Evolutionary conservation across 225 moss, liverwort and hornwort species (phyloP).

Genomic region (Neckera pumila): DNA sequence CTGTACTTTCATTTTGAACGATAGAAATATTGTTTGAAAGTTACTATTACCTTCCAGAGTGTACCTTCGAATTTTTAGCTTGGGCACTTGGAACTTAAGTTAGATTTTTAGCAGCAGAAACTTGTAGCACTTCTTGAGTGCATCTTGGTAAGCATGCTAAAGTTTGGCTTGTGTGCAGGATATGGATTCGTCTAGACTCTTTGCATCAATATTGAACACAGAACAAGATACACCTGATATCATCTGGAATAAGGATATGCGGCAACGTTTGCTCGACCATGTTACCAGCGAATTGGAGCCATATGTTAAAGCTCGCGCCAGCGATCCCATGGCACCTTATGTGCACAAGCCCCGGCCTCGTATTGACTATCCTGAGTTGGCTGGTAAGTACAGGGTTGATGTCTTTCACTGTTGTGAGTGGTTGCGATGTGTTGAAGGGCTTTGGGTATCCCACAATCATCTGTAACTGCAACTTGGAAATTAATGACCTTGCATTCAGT

Average conservation of each 20-base stretch:
- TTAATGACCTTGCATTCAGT: neutral
- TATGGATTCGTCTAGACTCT: constrained; percentile 39
- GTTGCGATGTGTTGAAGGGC: neutral
- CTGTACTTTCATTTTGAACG: neutral
- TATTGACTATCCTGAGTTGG: constrained; percentile 74
- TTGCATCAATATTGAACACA: constrained; percentile 40
- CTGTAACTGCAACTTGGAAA: neutral
- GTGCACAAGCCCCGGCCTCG: constrained; percentile 67
- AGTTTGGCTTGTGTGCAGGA: constrained; percentile 29
- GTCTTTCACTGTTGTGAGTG: neutral
- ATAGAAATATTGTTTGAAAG: neutral
- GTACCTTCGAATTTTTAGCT: neutral
- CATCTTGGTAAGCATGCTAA: neutral
- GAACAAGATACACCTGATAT: constrained; percentile 88
- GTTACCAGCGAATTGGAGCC: constrained; percentile 73
- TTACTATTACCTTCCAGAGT: neutral
- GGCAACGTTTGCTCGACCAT: constrained; percentile 67
- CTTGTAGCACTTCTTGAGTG: neutral
- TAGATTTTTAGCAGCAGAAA: neutral
- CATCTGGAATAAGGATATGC: constrained; percentile 83
- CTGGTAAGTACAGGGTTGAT: constrained; percentile 34
- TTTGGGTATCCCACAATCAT: neutral
- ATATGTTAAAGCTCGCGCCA: constrained; percentile 83
- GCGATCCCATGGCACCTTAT: constrained; percentile 81
- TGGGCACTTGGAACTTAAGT: neutral